These are phyloP conservation scores for Beauveria caledonica DNA, from an alignment of 2,329 filamentous ascomycete genomes.

Conservation along the genomic window DNA sequence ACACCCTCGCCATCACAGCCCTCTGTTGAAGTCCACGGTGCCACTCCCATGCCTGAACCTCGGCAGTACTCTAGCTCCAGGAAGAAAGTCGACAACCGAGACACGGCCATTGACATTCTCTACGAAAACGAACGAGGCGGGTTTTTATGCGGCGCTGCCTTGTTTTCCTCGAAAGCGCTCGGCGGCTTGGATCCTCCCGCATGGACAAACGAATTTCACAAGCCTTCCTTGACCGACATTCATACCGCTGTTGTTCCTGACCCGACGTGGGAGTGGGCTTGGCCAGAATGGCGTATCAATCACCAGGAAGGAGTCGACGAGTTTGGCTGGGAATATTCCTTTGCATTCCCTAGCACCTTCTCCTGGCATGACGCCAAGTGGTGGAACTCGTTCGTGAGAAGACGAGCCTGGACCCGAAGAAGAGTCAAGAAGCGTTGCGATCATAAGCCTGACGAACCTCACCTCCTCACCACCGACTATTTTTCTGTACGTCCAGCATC, in stretches of 20 bases:
- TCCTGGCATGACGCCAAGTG: slow-evolving; percentile 86
- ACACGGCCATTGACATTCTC: slow-evolving; percentile 70
- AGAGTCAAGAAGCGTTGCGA: slow-evolving; percentile 52
- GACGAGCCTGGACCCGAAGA: slow-evolving; percentile 80
- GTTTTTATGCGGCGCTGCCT: slow-evolving; percentile 78
- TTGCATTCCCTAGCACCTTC: slow-evolving; percentile 67
- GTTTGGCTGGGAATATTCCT: slow-evolving; percentile 93
- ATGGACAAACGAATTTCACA: slow-evolving; percentile 69
- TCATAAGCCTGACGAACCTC: slow-evolving; percentile 43
- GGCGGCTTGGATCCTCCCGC: slow-evolving; percentile 76
- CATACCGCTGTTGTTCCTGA: slow-evolving; percentile 88
- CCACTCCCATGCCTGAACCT: slow-evolving; percentile 14
- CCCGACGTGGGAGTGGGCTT: slow-evolving; percentile 87
- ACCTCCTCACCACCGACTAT: slow-evolving; percentile 68
- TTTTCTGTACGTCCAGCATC: slow-evolving; percentile 63
- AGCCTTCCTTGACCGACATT: slow-evolving; percentile 57
- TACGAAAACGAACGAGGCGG: slow-evolving; percentile 93
- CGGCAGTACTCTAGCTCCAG: slow-evolving; percentile 28
- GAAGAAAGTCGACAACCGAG: slow-evolving; percentile 29
- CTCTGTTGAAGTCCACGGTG: slow-evolving; percentile 28
- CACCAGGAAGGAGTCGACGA: slow-evolving; percentile 72
- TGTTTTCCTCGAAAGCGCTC: slow-evolving; percentile 83
- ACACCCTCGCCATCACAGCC: slow-evolving; percentile 20
- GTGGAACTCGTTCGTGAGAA: slow-evolving; percentile 92
- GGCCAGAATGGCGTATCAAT: slow-evolving; percentile 56